Evolutionary conservation across 2,329 filamentous ascomycete species (phyloP), one percentile per base, ranked within the genome.

Genomic region (Diaporthe longicolla): DNA sequence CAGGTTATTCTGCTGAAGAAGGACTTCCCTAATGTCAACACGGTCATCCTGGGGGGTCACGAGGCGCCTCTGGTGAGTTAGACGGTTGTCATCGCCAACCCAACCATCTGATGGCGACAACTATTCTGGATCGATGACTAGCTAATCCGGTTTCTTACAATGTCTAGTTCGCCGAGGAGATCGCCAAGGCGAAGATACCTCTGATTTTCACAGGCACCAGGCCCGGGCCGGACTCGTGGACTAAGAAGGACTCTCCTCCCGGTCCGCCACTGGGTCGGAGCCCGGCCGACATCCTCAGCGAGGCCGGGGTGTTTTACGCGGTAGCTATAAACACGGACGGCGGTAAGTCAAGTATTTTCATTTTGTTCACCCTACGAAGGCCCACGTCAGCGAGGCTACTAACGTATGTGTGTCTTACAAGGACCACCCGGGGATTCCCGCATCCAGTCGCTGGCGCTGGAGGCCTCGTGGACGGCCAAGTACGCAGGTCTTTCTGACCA

Each of bases 251-350:
- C 57, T 79, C 81, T 4, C 79, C 87, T 0, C 78, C 83, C 0
- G 85, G 85, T 0, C 85, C 85, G 5, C 86, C 86, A 4, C 80
- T 87, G 5, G 83, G 79, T 6, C 80, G 78, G 40, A 84, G 81
- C 54, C 79, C 84, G 1, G 83, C 84, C 1, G 80, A 82, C 13
- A 79, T 84, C 1, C 79, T 87, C 21, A 77, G 77, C 19, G 84
- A 84, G 50, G 84, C 84, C 4, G 83, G 84, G 9, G 84, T 86
- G 4, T 77, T 80, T 21, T 83, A 82, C 63, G 83, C 79, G 8
- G 61, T 85, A 6, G 79, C 82, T 9, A 76, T 83, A 24, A 74
- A 74, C 11, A 78, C 76, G 1, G 74, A 77, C 2, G 63, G 81
- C 80, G 77, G 68, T 75, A 58, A 19, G 71, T 58, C n/a, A n/a